A percentile compares a stretch with the other conserved stretches of the same genome.
These are phyloP conservation scores for Obelidium mucronatum DNA, from an alignment of 192 early-diverging fungal species.

Conservation along the genomic window DNA sequence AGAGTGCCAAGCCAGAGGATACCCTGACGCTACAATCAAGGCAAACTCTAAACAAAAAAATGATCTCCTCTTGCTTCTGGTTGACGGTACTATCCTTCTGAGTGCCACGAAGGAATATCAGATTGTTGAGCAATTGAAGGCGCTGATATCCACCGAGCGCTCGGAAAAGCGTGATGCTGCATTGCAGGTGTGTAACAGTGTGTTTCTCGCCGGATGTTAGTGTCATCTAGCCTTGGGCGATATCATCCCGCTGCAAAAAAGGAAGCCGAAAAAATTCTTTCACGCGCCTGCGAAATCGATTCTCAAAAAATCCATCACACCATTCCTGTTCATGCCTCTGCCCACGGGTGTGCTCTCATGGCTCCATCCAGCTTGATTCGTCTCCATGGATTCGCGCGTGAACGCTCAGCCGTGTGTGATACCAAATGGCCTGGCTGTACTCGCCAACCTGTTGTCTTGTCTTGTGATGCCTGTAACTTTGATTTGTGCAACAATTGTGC, in stretches of 20 bases:
- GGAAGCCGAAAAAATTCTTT: neutral
- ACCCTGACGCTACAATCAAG: neutral
- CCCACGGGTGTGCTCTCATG: neutral
- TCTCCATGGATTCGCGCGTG: neutral
- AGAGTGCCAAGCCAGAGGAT: neutral
- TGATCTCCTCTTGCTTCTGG: neutral
- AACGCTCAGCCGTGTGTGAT: neutral
- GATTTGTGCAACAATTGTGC: slow-evolving; percentile 2
- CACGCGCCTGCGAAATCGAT: neutral
- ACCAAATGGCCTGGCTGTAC: neutral
- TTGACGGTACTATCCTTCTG: slow-evolving; percentile 1
- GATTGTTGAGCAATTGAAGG: neutral
- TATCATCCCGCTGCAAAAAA: neutral
- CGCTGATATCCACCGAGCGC: neutral
- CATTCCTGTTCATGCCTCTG: neutral
- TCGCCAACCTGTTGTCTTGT: neutral
- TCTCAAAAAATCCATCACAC: neutral
- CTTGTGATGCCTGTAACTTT: neutral
- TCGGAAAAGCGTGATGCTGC: neutral
- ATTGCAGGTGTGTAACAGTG: neutral
- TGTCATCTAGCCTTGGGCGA: too few relatives aligned
- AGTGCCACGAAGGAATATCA: neutral
- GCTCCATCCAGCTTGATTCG: neutral
- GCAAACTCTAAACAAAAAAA: neutral
- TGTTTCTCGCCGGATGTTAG: too few relatives aligned